Evolutionary conservation across 345 rosid genomes (phyloP).

Genomic region (Populus alba): DNA sequence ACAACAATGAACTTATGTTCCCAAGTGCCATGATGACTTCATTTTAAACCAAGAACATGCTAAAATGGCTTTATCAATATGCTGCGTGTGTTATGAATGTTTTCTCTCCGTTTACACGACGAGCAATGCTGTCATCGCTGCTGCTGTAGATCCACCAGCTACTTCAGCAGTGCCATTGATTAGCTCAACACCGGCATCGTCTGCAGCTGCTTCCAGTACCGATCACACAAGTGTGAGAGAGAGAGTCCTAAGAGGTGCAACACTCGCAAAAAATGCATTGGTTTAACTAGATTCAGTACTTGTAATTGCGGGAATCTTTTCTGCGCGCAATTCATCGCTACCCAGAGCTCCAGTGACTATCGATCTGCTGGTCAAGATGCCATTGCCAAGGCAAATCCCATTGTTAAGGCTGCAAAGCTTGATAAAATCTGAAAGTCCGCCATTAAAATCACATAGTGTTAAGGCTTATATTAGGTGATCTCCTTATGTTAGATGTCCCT

Average conservation of each 20-base stretch:
- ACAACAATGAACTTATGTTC: conserved; percentile 24
- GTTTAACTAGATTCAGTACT: conserved; percentile 19
- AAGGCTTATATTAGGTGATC: not conserved
- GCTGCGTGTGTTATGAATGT: not conserved
- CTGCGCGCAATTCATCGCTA: conserved; percentile 20
- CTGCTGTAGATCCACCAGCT: not conserved
- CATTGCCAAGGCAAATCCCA: conserved; percentile 19
- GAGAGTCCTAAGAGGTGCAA: conserved; percentile 14
- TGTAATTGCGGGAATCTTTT: conserved; percentile 20
- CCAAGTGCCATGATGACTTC: conserved; percentile 18
- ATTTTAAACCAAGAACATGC: conserved; percentile 12
- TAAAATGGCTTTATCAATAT: conserved; percentile 1
- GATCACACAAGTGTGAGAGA: not conserved
- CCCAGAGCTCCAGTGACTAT: conserved; percentile 19
- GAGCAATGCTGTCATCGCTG: not conserved
- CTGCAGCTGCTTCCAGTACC: not conserved
- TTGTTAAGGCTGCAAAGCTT: conserved; percentile 20
- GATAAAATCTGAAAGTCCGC: conserved; percentile 13
- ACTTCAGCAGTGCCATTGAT: not conserved
- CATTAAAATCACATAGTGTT: no score
- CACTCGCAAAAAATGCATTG: conserved; percentile 21
- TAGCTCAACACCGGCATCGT: not conserved
- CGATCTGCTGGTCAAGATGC: conserved; percentile 13
- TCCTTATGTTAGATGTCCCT: not conserved
- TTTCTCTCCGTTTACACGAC: not conserved